Evolutionary conservation across 192 early-diverging fungal genomes (phyloP).

Genomic region (Linnemannia zychae): DNA sequence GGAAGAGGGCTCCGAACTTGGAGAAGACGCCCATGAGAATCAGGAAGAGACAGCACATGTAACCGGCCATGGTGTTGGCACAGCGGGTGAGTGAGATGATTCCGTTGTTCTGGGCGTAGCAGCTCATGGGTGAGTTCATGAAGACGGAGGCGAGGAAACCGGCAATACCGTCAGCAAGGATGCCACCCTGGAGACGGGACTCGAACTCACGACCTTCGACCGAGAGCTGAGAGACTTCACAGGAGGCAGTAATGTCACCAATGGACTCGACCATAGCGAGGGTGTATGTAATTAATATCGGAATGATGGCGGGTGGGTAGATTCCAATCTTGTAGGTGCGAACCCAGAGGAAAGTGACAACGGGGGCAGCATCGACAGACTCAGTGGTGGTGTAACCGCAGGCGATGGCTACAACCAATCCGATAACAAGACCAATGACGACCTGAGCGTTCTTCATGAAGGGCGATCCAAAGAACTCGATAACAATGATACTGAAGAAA

Average conservation of each 20-base stretch:
- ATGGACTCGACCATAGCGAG: constrained; percentile 64
- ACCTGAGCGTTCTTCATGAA: constrained; percentile 69
- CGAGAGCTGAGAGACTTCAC: constrained; percentile 62
- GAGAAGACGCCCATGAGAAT: constrained; percentile 66
- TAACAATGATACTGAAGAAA: constrained; percentile 62
- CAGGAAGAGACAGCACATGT: constrained; percentile 66
- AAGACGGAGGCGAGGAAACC: constrained; percentile 55
- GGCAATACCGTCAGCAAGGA: constrained; percentile 64
- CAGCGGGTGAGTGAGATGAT: constrained; percentile 69
- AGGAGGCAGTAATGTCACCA: constrained; percentile 69
- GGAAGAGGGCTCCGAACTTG: constrained; percentile 65
- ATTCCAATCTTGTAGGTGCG: constrained; percentile 61
- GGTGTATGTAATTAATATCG: constrained; percentile 60
- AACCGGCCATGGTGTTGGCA: constrained; percentile 66
- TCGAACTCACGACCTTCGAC: constrained; percentile 70
- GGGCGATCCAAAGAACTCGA: constrained; percentile 68
- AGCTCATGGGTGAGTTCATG: constrained; percentile 66
- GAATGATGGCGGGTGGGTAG: constrained; percentile 64
- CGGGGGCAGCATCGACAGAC: constrained; percentile 59
- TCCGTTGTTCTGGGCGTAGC: constrained; percentile 71
- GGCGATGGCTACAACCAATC: constrained; percentile 64
- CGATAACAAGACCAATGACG: constrained; percentile 63
- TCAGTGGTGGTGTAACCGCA: constrained; percentile 63
- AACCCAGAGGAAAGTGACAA: constrained; percentile 66
- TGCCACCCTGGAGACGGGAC: constrained; percentile 66